These are phyloP conservation scores for Hyphodiscus sp. DNA, from an alignment of 2,329 filamentous ascomycete genomes.

Conservation along the genomic window DNA sequence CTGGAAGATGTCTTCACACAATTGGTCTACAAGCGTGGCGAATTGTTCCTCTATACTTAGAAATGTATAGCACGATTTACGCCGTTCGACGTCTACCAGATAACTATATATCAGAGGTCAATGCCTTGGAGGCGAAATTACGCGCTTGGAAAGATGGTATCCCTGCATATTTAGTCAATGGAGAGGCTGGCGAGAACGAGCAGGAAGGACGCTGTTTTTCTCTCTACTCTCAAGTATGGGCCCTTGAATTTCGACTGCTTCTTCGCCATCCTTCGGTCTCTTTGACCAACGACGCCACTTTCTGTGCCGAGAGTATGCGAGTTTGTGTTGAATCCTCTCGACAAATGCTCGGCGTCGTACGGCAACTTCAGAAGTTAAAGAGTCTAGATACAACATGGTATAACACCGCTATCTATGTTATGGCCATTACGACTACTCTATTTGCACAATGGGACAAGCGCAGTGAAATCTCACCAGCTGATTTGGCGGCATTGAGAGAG, in stretches of 20 bases:
- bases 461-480: conserved; percentile 48
- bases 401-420: conserved; percentile 63
- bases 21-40: conserved; percentile 61
- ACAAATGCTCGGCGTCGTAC: conserved; percentile 55
- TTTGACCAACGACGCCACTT: conserved; percentile 44
- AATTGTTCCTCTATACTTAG: conserved; percentile 59
- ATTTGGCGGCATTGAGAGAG: conserved; percentile 52
- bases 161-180: conserved; percentile 51
- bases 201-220: conserved; percentile 43
- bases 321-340: conserved; percentile 61
- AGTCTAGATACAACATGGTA: conserved; percentile 76
- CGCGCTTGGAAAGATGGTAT: conserved; percentile 56
- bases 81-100: conserved; percentile 55
- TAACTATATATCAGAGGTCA: conserved; percentile 58
- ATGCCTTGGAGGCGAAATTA: conserved; percentile 58
- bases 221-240: conserved; percentile 47
- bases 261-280: conserved; percentile 57
- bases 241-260: conserved; percentile 52
- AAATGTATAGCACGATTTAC: conserved; percentile 74
- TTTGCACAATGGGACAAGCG: conserved; percentile 64
- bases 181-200: conserved; percentile 33
- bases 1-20: conserved; percentile 58
- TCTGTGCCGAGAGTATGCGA: conserved; percentile 55
- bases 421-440: conserved; percentile 66
- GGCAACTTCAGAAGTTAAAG: conserved; percentile 55